These are phyloP conservation scores for Eragrostis tef DNA, from an alignment of 202 grass and related monocot genomes.

Conservation along the genomic window DNA sequence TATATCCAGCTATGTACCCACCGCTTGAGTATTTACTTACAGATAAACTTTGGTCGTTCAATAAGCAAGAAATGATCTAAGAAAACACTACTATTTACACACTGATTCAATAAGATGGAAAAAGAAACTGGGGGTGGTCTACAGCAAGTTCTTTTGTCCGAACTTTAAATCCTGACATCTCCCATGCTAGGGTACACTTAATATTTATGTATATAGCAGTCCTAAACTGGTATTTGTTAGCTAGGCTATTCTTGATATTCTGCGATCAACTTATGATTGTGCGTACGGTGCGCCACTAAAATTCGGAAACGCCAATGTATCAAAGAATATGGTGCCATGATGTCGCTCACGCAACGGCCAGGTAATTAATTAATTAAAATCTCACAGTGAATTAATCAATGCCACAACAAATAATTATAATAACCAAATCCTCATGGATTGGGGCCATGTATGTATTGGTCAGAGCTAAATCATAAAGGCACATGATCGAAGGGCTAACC, in stretches of 20 bases:
- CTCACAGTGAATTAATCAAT: not conserved
- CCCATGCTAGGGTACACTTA: not conserved
- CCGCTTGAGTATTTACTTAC: not conserved
- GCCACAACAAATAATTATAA: conserved; percentile 27
- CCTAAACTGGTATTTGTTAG: not conserved
- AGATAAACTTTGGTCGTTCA: not conserved
- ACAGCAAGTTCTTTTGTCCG: not conserved
- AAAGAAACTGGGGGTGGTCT: not conserved
- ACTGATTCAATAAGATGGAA: not conserved
- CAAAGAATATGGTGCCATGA: conserved; percentile 28
- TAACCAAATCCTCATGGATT: not conserved
- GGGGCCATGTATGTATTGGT: not conserved
- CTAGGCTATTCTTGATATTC: not conserved
- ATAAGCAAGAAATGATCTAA: not conserved
- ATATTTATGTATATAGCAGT: too few relatives aligned
- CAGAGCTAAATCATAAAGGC: not conserved
- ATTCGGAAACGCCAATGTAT: conserved; percentile 35
- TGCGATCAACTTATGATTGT: not conserved
- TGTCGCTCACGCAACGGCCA: not conserved
- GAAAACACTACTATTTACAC: not conserved
- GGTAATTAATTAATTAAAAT: not conserved
- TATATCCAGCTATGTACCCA: not conserved
- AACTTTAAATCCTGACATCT: not conserved
- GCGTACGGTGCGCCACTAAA: conserved; percentile 2
- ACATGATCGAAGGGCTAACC: not conserved